These are phyloP conservation scores for Plasmodium inui DNA, from an alignment of 169 alveolate genomes.

Conservation along the genomic window DNA sequence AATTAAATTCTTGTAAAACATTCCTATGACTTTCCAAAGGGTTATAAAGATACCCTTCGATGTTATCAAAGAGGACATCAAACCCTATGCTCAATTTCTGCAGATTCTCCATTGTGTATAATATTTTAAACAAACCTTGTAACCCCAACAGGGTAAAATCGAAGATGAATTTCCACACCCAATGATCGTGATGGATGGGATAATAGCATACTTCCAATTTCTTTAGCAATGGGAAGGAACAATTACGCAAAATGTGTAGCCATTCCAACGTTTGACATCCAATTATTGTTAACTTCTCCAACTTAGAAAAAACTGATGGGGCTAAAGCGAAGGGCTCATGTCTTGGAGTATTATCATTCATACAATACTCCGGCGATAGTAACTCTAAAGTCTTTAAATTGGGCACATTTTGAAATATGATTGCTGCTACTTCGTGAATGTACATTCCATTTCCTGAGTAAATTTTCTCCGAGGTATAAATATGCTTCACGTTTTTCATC, in stretches of 20 bases:
- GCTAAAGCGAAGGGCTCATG: conserved; percentile 72
- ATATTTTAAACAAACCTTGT: conserved; percentile 62
- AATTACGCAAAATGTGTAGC: conserved; percentile 74
- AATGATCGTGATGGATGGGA: conserved; percentile 75
- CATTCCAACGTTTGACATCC: conserved; percentile 75
- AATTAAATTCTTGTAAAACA: conserved; percentile 30
- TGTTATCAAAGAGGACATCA: conserved; percentile 58
- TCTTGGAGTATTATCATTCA: conserved; percentile 72
- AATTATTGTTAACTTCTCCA: conserved; percentile 69
- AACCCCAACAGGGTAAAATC: conserved; percentile 69
- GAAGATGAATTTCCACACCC: conserved; percentile 74
- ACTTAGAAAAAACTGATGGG: conserved; percentile 52
- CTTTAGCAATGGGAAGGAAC: conserved; percentile 69
- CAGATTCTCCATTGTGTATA: conserved; percentile 73
- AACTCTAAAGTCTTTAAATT: conserved; percentile 68
- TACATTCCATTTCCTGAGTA: conserved; percentile 66
- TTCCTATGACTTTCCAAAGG: conserved; percentile 73
- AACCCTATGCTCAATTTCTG: conserved; percentile 60
- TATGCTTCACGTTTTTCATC: conserved; percentile 63
- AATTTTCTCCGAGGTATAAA: conserved; percentile 62
- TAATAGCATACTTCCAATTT: conserved; percentile 67
- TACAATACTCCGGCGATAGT: conserved; percentile 67
- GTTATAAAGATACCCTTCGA: conserved; percentile 59
- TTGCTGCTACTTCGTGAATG: conserved; percentile 75
- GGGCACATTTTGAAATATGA: conserved; percentile 62